phyloP scores from a whole-genome alignment of 345 rosid genomes.

The Nephelium lappaceum region DNA sequence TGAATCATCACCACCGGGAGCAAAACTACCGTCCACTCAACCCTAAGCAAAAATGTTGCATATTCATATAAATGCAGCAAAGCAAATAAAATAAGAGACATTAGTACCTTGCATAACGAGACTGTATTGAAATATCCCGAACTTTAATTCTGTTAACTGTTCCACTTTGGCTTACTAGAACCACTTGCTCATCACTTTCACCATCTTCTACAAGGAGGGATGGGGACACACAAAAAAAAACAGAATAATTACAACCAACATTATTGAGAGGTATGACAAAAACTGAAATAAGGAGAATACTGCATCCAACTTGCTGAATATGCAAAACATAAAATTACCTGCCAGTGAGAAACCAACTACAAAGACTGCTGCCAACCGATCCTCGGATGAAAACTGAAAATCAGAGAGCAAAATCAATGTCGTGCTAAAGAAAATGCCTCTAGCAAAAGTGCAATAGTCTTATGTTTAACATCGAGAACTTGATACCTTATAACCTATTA shows the following conservation, averaged over 20 bases:
- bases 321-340: constrained; percentile 42
- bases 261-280: background rate
- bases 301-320: background rate
- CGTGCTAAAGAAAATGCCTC: constrained; percentile 1
- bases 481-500: constrained; percentile 79
- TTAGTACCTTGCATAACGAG: constrained; percentile 84
- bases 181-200: constrained; percentile 93
- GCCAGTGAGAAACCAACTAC: constrained; percentile 87
- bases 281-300: background rate
- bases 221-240: background rate
- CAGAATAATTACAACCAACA: constrained; percentile 3
- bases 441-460: background rate
- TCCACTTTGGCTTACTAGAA: constrained; percentile 94
- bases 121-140: constrained; percentile 83
- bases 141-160: constrained; percentile 89
- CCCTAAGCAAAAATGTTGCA: background rate
- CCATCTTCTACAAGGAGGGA: constrained; percentile 62
- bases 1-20: background rate
- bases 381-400: constrained; percentile 74
- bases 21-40: background rate
- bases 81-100: background rate
- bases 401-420: background rate
- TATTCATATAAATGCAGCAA: constrained; percentile 1
- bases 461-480: background rate
- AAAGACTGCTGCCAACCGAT: constrained; percentile 79